These are phyloP conservation scores for Aspergillus sp. DNA, from an alignment of 2,329 filamentous ascomycete genomes.

Conservation along the genomic window DNA sequence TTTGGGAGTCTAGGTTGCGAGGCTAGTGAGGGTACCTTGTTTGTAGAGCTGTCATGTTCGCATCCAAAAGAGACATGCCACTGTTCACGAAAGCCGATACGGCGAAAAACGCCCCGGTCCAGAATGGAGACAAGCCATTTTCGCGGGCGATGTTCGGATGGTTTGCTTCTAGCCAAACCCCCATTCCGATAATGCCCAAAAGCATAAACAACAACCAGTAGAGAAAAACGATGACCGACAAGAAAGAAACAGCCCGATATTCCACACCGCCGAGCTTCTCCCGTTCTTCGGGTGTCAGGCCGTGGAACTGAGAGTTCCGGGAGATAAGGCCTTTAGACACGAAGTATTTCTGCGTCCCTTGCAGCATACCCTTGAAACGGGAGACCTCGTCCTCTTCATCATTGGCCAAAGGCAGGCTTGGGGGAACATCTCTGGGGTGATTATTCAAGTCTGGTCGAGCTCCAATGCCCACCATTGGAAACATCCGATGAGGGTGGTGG, in stretches of 20 bases:
- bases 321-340: constrained; percentile 35
- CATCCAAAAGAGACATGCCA: constrained; percentile 55
- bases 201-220: constrained; percentile 51
- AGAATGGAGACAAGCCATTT: constrained; percentile 53
- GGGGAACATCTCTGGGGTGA: constrained; percentile 30
- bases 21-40: constrained; percentile 24
- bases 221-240: constrained; percentile 39
- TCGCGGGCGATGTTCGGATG: constrained; percentile 37
- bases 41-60: constrained; percentile 52
- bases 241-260: constrained; percentile 40
- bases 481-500: constrained; percentile 29
- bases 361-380: constrained; percentile 24
- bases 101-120: constrained; percentile 51
- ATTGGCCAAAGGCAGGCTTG: constrained; percentile 14
- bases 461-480: constrained; percentile 37
- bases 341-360: constrained; percentile 32
- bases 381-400: constrained; percentile 18
- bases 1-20: background rate
- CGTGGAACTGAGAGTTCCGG: constrained; percentile 52
- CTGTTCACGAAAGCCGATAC: constrained; percentile 57
- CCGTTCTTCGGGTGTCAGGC: constrained; percentile 44
- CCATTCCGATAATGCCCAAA: constrained; percentile 48
- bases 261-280: constrained; percentile 45
- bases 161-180: constrained; percentile 47
- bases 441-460: constrained; percentile 35